phyloP scores from a whole-genome alignment of 345 rosid genomes.

The Abelmoschus esculentus region DNA sequence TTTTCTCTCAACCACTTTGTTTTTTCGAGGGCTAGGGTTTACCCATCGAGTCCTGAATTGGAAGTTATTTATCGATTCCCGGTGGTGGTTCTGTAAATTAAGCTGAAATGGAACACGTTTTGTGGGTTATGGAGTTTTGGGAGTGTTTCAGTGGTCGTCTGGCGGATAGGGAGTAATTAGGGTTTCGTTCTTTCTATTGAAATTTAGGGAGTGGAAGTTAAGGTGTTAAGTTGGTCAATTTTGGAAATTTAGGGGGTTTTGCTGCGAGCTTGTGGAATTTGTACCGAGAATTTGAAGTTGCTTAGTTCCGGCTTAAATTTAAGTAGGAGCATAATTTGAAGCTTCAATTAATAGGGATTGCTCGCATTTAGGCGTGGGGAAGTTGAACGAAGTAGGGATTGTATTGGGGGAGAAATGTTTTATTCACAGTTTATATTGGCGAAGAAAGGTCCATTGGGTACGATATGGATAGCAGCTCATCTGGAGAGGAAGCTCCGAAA shows the following conservation, averaged over 20 bases:
- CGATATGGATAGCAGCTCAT: conserved; percentile 99
- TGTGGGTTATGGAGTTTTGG: neutral
- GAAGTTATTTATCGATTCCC: neutral
- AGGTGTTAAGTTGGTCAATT: conserved; percentile 6
- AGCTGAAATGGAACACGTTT: conserved; percentile 14
- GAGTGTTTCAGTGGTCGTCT: neutral
- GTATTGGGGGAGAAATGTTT: conserved; percentile 52
- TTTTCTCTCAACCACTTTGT: neutral
- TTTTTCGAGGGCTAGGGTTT: conserved; percentile 4
- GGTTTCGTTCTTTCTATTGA: conserved; percentile 10
- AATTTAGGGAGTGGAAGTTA: conserved; percentile 9
- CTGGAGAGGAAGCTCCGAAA: conserved; percentile 98
- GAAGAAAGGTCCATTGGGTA: conserved; percentile 99
- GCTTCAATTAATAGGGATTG: neutral
- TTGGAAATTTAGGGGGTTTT: conserved; percentile 9
- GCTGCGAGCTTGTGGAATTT: conserved; percentile 6
- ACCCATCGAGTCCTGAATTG: neutral
- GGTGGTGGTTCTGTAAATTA: conserved; percentile 6
- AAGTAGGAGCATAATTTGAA: conserved; percentile 1
- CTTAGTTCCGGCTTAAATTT: conserved; percentile 1
- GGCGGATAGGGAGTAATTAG: conserved; percentile 16
- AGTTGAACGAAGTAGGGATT: conserved; percentile 24
- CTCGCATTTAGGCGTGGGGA: neutral
- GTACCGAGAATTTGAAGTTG: neutral
- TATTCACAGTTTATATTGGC: conserved; percentile 99